phyloP scores from a whole-genome alignment of 2,329 filamentous ascomycete genomes.

The Ophiostoma ulmi region DNA sequence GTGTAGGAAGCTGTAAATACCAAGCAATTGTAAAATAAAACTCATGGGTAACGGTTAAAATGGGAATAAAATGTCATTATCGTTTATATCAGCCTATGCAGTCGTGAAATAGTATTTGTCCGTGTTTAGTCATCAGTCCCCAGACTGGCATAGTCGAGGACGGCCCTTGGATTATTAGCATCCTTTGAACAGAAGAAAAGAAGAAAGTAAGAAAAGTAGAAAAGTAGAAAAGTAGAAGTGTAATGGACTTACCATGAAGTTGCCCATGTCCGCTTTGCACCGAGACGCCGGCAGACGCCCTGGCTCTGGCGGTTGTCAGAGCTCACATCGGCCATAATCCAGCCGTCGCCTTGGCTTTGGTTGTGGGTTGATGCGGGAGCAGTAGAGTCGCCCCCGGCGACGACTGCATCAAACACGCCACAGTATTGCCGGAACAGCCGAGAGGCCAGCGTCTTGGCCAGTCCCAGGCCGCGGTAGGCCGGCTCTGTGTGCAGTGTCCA shows the following conservation, averaged over 20 bases:
- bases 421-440: constrained; percentile 53
- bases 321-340: constrained; percentile 60
- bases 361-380: constrained; percentile 15
- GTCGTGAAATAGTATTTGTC: not conserved
- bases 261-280: constrained; percentile 51
- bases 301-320: constrained; percentile 56
- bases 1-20: not conserved
- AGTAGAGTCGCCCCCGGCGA: not conserved
- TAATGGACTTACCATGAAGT: constrained; percentile 49
- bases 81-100: not conserved
- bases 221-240: too few species aligned
- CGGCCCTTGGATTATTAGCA: constrained; percentile 26
- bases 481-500: constrained; percentile 58
- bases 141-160: constrained; percentile 27
- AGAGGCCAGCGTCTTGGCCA: constrained; percentile 57
- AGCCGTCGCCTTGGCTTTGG: constrained; percentile 43
- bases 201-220: too few species aligned
- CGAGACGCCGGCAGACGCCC: constrained; percentile 57
- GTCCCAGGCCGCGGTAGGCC: constrained; percentile 53
- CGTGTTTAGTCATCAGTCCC: not conserved
- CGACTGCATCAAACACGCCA: constrained; percentile 33
- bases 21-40: not conserved
- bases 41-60: constrained; percentile 9
- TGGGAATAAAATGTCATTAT: not conserved
- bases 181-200: not conserved